phyloP scores from a whole-genome alignment of 1,139 yeast species.

The Tardiomyces digboiensis region DNA sequence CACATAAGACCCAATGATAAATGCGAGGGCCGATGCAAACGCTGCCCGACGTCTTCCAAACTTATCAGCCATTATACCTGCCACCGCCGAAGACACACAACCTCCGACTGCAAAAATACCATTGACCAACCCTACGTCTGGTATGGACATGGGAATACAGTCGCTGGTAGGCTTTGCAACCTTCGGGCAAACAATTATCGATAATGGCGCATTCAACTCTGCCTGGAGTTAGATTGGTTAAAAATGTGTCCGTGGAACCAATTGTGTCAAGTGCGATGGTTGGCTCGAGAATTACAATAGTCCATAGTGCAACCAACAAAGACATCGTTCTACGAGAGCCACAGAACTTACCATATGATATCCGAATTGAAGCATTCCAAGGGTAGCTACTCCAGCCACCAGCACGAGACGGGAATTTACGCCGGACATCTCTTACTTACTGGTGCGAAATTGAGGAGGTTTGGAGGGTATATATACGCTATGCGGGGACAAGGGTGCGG shows the following conservation, averaged over 20 bases:
- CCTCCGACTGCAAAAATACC: slow-evolving; percentile 87
- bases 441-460: no score
- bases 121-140: slow-evolving; percentile 71
- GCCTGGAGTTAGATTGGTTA: slow-evolving; percentile 35
- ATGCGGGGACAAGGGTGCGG: no score
- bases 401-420: slow-evolving; percentile 1
- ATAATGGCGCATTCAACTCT: slow-evolving; percentile 78
- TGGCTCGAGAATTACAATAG: no score
- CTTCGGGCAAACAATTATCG: slow-evolving; percentile 44
- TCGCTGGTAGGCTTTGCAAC: slow-evolving; percentile 24
- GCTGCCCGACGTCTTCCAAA: slow-evolving; percentile 57
- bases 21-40: slow-evolving; percentile 45
- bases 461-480: no score
- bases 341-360: slow-evolving; percentile 54
- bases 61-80: slow-evolving; percentile 59
- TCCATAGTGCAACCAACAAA: no score
- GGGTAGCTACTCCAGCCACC: slow-evolving; percentile 23
- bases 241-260: no score
- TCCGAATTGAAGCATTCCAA: slow-evolving; percentile 82
- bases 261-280: no score
- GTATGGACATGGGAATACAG: slow-evolving; percentile 55
- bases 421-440: no score
- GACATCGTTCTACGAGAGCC: no score
- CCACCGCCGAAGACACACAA: slow-evolving; percentile 61
- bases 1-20: slow-evolving; percentile 57